Conservation (phyloP, 768 basidiomycete species). For the Sistotremastrum suecicum region DNA sequence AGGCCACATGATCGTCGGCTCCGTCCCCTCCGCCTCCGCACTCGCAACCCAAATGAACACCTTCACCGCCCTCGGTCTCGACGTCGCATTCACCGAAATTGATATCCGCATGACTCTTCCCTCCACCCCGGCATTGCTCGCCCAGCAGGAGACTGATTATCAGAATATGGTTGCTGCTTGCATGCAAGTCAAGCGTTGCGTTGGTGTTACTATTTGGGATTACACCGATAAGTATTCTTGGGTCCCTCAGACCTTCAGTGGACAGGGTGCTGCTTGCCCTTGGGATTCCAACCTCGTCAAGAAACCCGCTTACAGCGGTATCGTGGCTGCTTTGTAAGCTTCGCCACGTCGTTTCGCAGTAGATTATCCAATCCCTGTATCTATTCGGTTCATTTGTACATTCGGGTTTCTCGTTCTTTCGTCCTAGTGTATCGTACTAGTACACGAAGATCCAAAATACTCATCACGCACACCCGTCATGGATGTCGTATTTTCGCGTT, state of each 20-base stretch:
- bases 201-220: constrained; percentile 37
- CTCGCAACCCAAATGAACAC: constrained; percentile 15
- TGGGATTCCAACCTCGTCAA: constrained; percentile 25
- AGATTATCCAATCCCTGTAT: no score
- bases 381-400: no score
- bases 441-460: no score
- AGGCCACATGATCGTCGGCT: no score
- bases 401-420: no score
- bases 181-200: constrained; percentile 24
- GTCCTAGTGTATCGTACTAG: no score
- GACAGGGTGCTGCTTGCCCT: constrained; percentile 24
- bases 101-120: constrained; percentile 19
- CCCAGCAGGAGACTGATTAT: constrained; percentile 26
- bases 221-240: constrained; percentile 34
- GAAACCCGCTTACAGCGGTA: constrained; percentile 36
- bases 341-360: no score
- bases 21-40: no score
- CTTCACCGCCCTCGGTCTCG: constrained; percentile 27
- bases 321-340: constrained; percentile 6
- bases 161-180: constrained; percentile 31
- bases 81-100: constrained; percentile 35
- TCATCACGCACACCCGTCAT: no score
- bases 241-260: constrained; percentile 23
- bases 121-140: constrained; percentile 1
- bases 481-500: no score